Evolutionary conservation across 2,329 filamentous ascomycete genomes (phyloP), one percentile per base, ranked within the genome.

Genomic region (Penicillium frequentans): DNA sequence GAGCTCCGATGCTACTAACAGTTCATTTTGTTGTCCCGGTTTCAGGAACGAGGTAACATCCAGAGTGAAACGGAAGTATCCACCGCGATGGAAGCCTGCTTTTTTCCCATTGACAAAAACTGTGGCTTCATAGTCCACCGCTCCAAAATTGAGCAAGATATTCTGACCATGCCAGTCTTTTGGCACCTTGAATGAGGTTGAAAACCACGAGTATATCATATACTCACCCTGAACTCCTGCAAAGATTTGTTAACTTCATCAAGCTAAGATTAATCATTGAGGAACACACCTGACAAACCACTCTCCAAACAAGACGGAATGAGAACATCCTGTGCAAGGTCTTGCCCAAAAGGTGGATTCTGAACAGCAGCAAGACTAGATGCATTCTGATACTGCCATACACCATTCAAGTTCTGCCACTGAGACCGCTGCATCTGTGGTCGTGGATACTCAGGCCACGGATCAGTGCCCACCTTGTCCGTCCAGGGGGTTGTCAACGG

Each of bases 11-110:
- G 21, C 7, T 13, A 70, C 77, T 70, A 67, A 86, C 81, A 88
- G 68, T 54, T 82, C 79, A 64, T 88, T 88, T 0, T 75, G 71
- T 4, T 76, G 77, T 31, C 77, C 77, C 1, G 63, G 57, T 8
- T 67, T 68, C 23, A 80, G 58, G 45, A 73, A 66, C 26, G 79
- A 66, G 0, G 86, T 87, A 19, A 85, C 75, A 64, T 89, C 86
- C 21, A 88, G 60, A 1, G 77, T 81, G 65, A 88, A 88, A 26
- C 81, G 78, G 64, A 82, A 86, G 64, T 88, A 88, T 0, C 86
- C 86, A 24, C 86, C 86, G 1, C 79, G 75, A 60, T 89, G 78
- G 52, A 78, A 80, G 0, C 78, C 81, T 3, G 80, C 81, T 21
- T 80, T 59, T 24, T 79, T 64, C 3, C 82, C 82, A 61, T 87